Evolutionary conservation across 192 early-diverging fungal genomes (phyloP).

Genomic region (Paraglomus occultum): DNA sequence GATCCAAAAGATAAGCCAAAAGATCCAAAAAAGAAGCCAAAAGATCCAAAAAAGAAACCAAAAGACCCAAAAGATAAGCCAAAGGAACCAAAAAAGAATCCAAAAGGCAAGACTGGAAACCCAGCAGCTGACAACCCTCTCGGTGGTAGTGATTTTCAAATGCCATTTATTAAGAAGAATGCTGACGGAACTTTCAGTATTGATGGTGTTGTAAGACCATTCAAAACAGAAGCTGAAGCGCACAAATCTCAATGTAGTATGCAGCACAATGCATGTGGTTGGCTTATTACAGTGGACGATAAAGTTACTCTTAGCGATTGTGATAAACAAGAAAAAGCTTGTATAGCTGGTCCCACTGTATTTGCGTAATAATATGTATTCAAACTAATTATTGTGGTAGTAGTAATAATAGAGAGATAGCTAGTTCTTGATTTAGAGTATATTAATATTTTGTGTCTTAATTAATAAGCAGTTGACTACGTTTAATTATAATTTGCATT

Average conservation of each 20-base stretch:
- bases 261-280: constrained; percentile 15
- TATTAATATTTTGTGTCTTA: no score
- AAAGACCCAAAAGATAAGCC: no score
- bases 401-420: no score
- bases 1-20: no score
- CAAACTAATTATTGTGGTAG: no score
- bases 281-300: background rate
- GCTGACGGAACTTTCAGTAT: background rate
- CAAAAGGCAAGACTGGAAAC: background rate
- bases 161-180: background rate
- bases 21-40: no score
- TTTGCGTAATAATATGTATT: no score
- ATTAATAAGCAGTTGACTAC: no score
- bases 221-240: background rate
- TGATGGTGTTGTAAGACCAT: background rate
- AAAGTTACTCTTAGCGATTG: background rate
- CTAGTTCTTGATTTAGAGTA: no score
- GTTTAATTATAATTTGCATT: no score
- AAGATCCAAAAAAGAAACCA: no score
- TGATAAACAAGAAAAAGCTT: background rate
- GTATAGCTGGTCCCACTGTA: background rate
- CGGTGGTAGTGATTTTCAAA: constrained; percentile 8
- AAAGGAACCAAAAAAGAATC: no score
- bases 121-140: background rate
- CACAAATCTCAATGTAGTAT: constrained; percentile 10